These are phyloP conservation scores for Vitis vinifera DNA, from an alignment of 164 flowering plant genomes.

Conservation along the genomic window ASM3070453v1 NC_081811.1:2775501-2776000, in stretches of 20 bases:
- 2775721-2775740: neutral
- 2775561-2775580: slow-evolving; percentile 23
- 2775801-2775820: slow-evolving; percentile 54
- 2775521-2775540: slow-evolving; percentile 50
- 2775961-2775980: neutral
- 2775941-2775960: slow-evolving; percentile 16
- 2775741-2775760: slow-evolving; percentile 13
- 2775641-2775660: no score
- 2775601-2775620: neutral
- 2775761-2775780: slow-evolving; percentile 63
- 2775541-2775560: slow-evolving; percentile 44
- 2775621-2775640: neutral
- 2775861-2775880: no score
- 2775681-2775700: neutral
- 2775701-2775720: neutral
- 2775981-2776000: no score
- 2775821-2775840: slow-evolving; percentile 52
- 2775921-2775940: neutral
- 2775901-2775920: neutral
- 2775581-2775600: neutral
- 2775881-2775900: neutral
- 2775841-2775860: slow-evolving; percentile 30
- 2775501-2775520: slow-evolving; percentile 37
- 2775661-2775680: neutral
- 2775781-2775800: slow-evolving; percentile 42